Evolutionary conservation across 352 stramenopile genomes (phyloP), one percentile per base, ranked within the genome.

Genomic region (Phytopythium kandeliae): DNA sequence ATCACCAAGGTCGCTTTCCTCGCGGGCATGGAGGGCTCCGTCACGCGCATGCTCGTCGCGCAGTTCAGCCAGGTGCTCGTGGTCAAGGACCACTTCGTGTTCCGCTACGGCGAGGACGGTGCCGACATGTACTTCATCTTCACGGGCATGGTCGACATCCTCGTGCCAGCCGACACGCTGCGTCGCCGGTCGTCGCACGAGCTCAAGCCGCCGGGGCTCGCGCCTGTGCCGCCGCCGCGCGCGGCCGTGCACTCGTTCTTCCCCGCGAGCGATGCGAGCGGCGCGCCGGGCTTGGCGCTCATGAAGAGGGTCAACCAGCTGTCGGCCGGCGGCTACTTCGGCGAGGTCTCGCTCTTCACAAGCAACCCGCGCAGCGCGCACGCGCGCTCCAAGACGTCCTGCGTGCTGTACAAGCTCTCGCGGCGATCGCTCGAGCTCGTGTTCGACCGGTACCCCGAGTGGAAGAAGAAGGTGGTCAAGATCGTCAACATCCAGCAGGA

Each of bases 101-200:
- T 70, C 42, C 61, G 56, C 15, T 58, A 79, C 17, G 63, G 64
- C 0, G 71, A 83, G 40, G 60, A 79, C 42, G 69, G 71, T 1
- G 77, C 58, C 42, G 71, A 85, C 45, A 83, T 85, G 71, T 85
- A 64, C 35, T 83, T 85, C 46, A 63, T 85, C 13, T 85, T 79
- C 22, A 76, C 69, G 6, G 74, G 74, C 19, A 71, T 78, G 34
- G 36, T 85, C 19, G 71, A 77, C 2, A 68, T 85, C 16, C 43
- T 79, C 2, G 71, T 83, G 17, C 68, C 67, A 17, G 42, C 61
- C 1, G 58, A 69, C 38, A 64, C 65, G 2, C 43, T 62, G 0
- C 57, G 63, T 0, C 63, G 67, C 0, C 63, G 66, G 3, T 33
- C 69, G 11, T 70, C 63, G 21, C 67, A 65, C 13, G 71, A 85